These are phyloP conservation scores for Cercospora citrullina DNA, from an alignment of 2,329 filamentous ascomycete species.

Conservation along the genomic window DNA sequence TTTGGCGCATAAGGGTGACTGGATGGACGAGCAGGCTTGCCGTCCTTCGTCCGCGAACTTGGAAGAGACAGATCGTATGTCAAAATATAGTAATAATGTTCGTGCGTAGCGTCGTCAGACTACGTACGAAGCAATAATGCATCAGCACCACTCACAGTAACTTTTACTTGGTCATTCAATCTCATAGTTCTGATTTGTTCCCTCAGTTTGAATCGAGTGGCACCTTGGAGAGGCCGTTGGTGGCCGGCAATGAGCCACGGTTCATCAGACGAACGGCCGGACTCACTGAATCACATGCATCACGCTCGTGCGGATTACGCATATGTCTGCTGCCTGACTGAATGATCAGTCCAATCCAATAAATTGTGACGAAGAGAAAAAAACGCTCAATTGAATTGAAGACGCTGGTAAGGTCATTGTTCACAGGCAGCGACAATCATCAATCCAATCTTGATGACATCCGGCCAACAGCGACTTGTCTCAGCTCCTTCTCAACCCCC, in stretches of 20 bases:
- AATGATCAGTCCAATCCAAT: background rate
- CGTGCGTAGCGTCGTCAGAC: slow-evolving; percentile 8
- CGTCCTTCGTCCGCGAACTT: background rate
- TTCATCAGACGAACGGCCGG: background rate
- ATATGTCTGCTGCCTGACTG: background rate
- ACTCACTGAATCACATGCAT: background rate
- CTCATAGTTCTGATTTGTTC: background rate
- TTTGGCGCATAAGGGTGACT: slow-evolving; percentile 7
- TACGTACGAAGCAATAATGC: background rate
- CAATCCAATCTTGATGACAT: background rate
- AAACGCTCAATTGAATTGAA: background rate
- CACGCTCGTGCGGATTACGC: background rate
- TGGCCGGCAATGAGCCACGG: background rate
- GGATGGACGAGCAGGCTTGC: slow-evolving; percentile 13
- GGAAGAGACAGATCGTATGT: slow-evolving; percentile 12
- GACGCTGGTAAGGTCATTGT: background rate
- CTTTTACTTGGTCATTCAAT: background rate
- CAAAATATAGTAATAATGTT: slow-evolving; percentile 18
- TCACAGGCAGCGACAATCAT: background rate
- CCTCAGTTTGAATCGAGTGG: background rate
- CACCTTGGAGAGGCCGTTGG: background rate
- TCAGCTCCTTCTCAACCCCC: background rate
- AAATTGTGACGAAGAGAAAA: background rate
- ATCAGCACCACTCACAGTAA: background rate
- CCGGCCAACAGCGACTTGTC: background rate